A percentile compares a stretch with the other conserved stretches of the same genome.
Evolutionary conservation across 129 eudicot species (phyloP).

Genomic region (Erigeron canadensis): DNA sequence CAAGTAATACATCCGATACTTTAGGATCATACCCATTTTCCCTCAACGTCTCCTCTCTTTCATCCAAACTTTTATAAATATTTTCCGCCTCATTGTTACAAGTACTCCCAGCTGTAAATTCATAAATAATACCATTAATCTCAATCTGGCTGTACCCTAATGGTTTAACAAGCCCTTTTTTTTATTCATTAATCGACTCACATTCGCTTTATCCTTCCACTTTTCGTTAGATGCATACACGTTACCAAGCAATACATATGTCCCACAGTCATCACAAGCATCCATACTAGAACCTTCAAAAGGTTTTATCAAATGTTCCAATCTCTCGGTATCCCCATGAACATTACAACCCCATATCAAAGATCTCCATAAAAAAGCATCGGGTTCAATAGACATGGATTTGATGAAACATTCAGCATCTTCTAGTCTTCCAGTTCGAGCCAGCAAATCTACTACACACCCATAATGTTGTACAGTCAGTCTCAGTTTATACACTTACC

Average conservation of each 20-base stretch:
- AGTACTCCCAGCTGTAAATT: constrained; percentile 52
- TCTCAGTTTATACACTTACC: constrained; percentile 33
- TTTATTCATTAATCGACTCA: constrained; percentile 38
- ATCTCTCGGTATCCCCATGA: constrained; percentile 42
- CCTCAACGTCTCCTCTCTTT: constrained; percentile 32
- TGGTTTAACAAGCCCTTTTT: constrained; percentile 40
- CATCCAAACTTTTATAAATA: constrained; percentile 35
- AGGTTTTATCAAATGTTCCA: constrained; percentile 38
- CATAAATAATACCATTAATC: constrained; percentile 29
- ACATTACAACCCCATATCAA: constrained; percentile 48
- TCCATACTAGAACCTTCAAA: constrained; percentile 30
- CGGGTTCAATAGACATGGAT: constrained; percentile 46
- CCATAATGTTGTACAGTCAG: constrained; percentile 56
- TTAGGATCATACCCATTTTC: constrained; percentile 39
- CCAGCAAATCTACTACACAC: constrained; percentile 56
- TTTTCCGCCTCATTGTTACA: constrained; percentile 31
- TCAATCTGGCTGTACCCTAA: constrained; percentile 49
- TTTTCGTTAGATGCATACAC: constrained; percentile 45
- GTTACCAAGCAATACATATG: constrained; percentile 39
- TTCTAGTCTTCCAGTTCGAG: constrained; percentile 45
- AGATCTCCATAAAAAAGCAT: constrained; percentile 49
- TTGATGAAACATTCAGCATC: constrained; percentile 52
- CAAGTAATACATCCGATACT: constrained; percentile 39
- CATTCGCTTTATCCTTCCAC: constrained; percentile 47
- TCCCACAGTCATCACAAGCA: constrained; percentile 38